phyloP scores from a whole-genome alignment of 2,329 filamentous ascomycete species.

The Thermochaetoides dissita region DNA sequence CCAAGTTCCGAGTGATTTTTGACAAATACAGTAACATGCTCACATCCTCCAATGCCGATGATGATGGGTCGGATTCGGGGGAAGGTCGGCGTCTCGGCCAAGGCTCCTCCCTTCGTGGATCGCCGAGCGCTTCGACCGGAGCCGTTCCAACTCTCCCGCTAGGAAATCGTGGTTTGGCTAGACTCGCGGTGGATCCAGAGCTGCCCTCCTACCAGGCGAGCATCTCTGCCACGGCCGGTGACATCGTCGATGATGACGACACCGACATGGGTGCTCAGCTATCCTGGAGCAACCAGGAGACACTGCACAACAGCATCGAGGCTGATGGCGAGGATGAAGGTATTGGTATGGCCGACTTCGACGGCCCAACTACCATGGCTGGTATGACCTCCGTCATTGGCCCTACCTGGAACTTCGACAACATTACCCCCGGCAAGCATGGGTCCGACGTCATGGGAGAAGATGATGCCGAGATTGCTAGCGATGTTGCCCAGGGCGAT shows the following conservation, averaged over 20 bases:
- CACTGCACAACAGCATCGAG: conserved; percentile 16
- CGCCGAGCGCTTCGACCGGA: conserved; percentile 74
- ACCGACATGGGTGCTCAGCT: conserved; percentile 7
- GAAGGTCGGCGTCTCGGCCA: conserved; percentile 77
- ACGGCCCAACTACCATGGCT: conserved; percentile 16
- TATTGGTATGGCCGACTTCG: conserved; percentile 25
- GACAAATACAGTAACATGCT: conserved; percentile 43
- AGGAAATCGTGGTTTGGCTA: conserved; percentile 46
- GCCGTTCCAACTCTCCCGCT: conserved; percentile 59
- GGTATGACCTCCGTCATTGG: conserved; percentile 16
- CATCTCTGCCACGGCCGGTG: not conserved
- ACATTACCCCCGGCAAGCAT: conserved; percentile 18
- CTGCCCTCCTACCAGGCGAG: conserved; percentile 9
- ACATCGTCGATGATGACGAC: conserved; percentile 8
- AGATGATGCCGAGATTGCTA: conserved; percentile 20
- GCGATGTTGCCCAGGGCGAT: conserved; percentile 25
- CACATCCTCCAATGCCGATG: conserved; percentile 24
- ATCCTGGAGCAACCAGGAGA: conserved; percentile 8
- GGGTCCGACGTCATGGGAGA: conserved; percentile 20
- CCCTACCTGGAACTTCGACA: conserved; percentile 32
- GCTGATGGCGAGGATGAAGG: conserved; percentile 27
- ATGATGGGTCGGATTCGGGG: conserved; percentile 44
- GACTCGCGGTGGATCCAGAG: conserved; percentile 15
- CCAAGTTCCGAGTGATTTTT: conserved; percentile 57
- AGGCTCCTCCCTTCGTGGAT: conserved; percentile 75